Percentiles rank a stretch among this genome's conserved stretches.
Conservation (phyloP, 306 rosid genomes). For the Sphenostylis stenocarpa region DNA sequence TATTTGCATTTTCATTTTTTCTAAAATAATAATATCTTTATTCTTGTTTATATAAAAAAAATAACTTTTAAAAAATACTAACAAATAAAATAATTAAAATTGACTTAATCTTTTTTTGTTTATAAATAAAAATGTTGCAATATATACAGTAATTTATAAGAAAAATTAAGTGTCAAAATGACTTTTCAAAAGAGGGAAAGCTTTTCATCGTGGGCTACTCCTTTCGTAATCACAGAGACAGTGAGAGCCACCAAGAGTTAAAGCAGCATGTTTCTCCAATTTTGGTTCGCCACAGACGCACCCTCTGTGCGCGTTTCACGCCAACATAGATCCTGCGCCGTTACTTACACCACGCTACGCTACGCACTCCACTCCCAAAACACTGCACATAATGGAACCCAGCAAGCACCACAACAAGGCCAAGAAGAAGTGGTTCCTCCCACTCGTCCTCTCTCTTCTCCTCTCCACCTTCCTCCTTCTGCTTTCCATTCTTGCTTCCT, state of each 20-base stretch:
- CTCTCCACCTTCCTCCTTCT: not conserved
- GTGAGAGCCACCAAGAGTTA: not conserved
- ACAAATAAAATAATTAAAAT: no score
- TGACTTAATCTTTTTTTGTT: no score
- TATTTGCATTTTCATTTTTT: no score
- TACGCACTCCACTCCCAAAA: not conserved
- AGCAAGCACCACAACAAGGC: not conserved
- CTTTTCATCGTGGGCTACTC: not conserved
- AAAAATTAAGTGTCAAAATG: no score
- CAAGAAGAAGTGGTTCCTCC: not conserved
- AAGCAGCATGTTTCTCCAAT: not conserved
- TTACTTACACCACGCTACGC: not conserved
- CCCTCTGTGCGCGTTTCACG: not conserved
- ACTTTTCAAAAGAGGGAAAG: not conserved
- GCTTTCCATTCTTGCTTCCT: slow-evolving; percentile 17
- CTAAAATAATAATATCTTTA: no score
- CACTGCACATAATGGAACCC: not conserved
- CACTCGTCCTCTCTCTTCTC: not conserved
- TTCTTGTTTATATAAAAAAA: no score
- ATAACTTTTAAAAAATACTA: no score
- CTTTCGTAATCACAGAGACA: not conserved
- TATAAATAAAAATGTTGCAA: no score
- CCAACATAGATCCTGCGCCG: not conserved
- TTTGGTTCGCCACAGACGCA: not conserved
- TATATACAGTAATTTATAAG: no score